phyloP scores from a whole-genome alignment of 805 yeast genomes.

The Wickerhamiella spandovensis region DNA sequence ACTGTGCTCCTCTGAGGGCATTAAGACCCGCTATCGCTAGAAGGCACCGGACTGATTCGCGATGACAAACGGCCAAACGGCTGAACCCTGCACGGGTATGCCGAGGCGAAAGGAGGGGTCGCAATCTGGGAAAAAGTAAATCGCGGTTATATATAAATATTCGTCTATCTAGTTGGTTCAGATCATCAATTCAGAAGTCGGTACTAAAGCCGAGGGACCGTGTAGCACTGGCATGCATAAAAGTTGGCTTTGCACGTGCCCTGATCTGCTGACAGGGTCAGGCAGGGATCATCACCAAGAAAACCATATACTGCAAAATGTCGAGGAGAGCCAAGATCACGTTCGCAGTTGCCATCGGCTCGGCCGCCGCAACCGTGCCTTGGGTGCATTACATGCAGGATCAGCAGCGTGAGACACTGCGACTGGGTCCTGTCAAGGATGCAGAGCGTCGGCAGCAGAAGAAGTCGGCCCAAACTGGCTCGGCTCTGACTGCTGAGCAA shows the following conservation, averaged over 20 bases:
- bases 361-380: constrained; percentile 46
- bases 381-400: constrained; percentile 66
- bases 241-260: not conserved
- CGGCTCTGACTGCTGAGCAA: constrained; percentile 22
- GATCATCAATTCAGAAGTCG: no score
- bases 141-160: no score
- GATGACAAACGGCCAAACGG: not conserved
- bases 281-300: not conserved
- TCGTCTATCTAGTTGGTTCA: no score
- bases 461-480: constrained; percentile 2
- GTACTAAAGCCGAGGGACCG: not conserved
- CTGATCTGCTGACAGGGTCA: not conserved
- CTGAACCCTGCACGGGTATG: not conserved
- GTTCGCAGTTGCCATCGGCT: constrained; percentile 40
- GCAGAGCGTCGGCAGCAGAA: constrained; percentile 48
- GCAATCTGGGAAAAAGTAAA: no score
- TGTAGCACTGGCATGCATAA: not conserved
- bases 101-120: not conserved
- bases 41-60: not conserved
- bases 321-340: constrained; percentile 71
- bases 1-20: constrained; percentile 6
- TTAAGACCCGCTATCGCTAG: not conserved
- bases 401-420: constrained; percentile 55
- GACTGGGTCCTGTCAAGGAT: constrained; percentile 78
- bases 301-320: constrained; percentile 33